These are phyloP conservation scores for Russula abietina DNA, from an alignment of 768 basidiomycete genomes.

Conservation along the genomic window DNA sequence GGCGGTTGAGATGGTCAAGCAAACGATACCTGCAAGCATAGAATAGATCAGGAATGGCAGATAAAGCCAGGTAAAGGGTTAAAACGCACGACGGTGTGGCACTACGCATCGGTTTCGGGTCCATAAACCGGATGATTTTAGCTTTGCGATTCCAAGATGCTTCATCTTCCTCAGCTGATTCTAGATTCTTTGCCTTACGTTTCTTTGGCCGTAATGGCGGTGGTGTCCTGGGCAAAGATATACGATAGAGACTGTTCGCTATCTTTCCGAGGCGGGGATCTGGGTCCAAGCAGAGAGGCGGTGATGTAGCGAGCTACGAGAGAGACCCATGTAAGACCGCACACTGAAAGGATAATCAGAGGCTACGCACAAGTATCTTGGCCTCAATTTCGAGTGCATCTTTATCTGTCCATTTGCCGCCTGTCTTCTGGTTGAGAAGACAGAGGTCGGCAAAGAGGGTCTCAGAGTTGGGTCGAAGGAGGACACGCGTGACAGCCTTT, in stretches of 20 bases:
- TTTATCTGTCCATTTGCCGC: slow-evolving; percentile 58
- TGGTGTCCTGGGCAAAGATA: slow-evolving; percentile 68
- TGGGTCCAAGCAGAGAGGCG: slow-evolving; percentile 75
- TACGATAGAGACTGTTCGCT: slow-evolving; percentile 66
- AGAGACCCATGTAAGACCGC: slow-evolving; percentile 6
- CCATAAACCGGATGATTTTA: slow-evolving; percentile 78
- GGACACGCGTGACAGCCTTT: slow-evolving; percentile 42
- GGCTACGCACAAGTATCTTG: slow-evolving; percentile 54
- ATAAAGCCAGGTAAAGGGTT: not conserved
- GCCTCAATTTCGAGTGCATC: slow-evolving; percentile 73
- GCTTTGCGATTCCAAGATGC: slow-evolving; percentile 63
- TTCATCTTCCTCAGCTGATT: slow-evolving; percentile 66
- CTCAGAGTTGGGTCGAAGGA: slow-evolving; percentile 72
- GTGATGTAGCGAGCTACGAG: slow-evolving; percentile 61
- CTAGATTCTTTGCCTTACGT: slow-evolving; percentile 63
- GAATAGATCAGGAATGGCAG: not conserved
- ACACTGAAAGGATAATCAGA: not conserved
- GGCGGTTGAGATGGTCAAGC: slow-evolving; percentile 10
- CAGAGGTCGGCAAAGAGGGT: slow-evolving; percentile 78
- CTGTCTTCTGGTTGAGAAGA: slow-evolving; percentile 52
- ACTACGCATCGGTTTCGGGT: slow-evolving; percentile 46
- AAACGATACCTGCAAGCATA: slow-evolving; percentile 21
- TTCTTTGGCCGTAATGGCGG: slow-evolving; percentile 50
- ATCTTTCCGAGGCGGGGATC: slow-evolving; percentile 71
- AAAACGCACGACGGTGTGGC: slow-evolving; percentile 44